Conservation (phyloP, 2,329 filamentous ascomycete genomes). For the Ascochyta rabiei region DNA sequence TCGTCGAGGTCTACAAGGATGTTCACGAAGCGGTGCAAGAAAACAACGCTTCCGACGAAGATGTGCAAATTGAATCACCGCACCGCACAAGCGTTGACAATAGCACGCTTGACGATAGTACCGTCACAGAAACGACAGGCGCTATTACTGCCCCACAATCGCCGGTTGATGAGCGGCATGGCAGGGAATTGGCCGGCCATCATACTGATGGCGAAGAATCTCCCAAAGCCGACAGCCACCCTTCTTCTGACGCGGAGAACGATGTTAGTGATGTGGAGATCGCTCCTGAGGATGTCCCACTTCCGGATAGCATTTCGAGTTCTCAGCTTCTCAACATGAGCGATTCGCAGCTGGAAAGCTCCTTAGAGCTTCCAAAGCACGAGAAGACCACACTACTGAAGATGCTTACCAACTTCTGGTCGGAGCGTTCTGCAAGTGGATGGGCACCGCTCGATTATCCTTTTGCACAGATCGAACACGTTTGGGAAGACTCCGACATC, state of each 20-base stretch:
- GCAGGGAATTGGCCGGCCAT: constrained; percentile 18
- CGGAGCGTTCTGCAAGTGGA: constrained; percentile 92
- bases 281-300: constrained; percentile 69
- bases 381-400: constrained; percentile 94
- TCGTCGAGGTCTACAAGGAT: constrained; percentile 94
- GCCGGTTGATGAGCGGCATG: constrained; percentile 41
- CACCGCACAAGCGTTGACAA: constrained; percentile 43
- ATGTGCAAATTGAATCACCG: constrained; percentile 50
- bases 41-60: constrained; percentile 69
- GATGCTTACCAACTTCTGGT: constrained; percentile 97
- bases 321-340: constrained; percentile 58
- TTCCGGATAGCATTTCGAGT: constrained; percentile 66
- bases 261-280: constrained; percentile 73
- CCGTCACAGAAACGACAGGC: constrained; percentile 41
- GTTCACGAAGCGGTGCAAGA: constrained; percentile 92
- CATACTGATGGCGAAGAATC: constrained; percentile 34
- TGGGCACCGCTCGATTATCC: constrained; percentile 95
- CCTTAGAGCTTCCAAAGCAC: constrained; percentile 83
- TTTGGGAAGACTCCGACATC: constrained; percentile 95
- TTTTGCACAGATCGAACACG: constrained; percentile 79
- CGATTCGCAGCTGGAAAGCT: constrained; percentile 62
- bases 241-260: constrained; percentile 59
- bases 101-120: constrained; percentile 47
- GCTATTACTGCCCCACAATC: constrained; percentile 43
- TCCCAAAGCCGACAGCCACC: constrained; percentile 37